These are phyloP conservation scores for Closterium sp. DNA, from an alignment of 139 green algal genomes.

Conservation along the genomic window DNA sequence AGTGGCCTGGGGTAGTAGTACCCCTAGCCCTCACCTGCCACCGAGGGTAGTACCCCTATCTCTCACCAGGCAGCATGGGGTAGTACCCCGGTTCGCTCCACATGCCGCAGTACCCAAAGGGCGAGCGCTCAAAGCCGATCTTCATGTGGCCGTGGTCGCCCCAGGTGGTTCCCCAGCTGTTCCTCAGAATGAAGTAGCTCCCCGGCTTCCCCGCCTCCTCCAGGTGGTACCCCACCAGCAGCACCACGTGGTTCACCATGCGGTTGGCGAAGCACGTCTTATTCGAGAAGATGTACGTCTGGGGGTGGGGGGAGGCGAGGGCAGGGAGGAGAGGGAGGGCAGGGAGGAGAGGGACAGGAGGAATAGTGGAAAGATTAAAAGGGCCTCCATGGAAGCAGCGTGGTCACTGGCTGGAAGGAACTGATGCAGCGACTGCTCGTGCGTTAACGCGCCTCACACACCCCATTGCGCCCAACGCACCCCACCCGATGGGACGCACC, in stretches of 20 bases:
- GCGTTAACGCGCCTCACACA: too few species aligned
- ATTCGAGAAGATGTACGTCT: neutral
- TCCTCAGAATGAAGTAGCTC: constrained; percentile 4
- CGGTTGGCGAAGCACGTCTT: constrained; percentile 1
- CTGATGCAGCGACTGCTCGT: too few species aligned
- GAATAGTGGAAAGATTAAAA: too few species aligned
- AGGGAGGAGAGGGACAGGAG: too few species aligned
- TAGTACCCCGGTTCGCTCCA: constrained; percentile 2
- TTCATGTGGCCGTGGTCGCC: neutral
- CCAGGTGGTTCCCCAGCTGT: neutral
- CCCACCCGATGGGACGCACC: too few species aligned
- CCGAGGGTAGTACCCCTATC: too few species aligned
- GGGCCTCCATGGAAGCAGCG: too few species aligned
- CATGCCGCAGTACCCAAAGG: constrained; percentile 4
- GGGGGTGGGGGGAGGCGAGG: neutral
- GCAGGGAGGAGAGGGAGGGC: too few species aligned
- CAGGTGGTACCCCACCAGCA: constrained; percentile 4
- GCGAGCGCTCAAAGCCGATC: neutral
- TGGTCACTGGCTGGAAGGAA: too few species aligned
- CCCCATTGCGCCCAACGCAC: too few species aligned
- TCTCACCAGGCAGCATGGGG: constrained; percentile 5
- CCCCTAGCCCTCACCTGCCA: neutral
- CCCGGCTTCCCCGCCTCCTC: neutral
- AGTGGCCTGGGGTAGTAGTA: too few species aligned
- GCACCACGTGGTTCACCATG: neutral